Evolutionary conservation across 108 stramenopile genomes (phyloP).

Genomic region (Fragilaria radians): DNA sequence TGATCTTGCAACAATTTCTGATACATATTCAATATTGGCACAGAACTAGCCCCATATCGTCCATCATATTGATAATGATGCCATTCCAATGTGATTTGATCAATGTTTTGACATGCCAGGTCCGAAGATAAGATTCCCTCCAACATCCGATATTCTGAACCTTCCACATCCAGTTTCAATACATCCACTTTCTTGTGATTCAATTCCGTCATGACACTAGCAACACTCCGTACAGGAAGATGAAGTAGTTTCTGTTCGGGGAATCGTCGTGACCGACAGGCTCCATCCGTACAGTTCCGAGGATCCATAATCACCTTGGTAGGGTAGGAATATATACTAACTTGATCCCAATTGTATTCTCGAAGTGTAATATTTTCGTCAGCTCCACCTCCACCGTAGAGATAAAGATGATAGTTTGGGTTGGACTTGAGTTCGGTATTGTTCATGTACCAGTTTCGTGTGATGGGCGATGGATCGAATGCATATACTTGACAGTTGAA

Average conservation of each 20-base stretch:
- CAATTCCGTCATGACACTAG: not conserved
- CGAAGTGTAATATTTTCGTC: slow-evolving; percentile 8
- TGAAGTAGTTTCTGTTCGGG: not conserved
- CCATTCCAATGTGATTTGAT: slow-evolving; percentile 19
- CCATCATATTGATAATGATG: slow-evolving; percentile 12
- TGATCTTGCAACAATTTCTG: slow-evolving; percentile 7
- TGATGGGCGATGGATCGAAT: slow-evolving; percentile 17
- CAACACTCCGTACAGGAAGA: not conserved
- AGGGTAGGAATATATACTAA: slow-evolving; percentile 3
- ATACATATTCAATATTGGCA: slow-evolving; percentile 10
- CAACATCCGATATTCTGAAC: slow-evolving; percentile 18
- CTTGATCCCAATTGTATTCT: slow-evolving; percentile 19
- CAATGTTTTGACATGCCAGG: slow-evolving; percentile 3
- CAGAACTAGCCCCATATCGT: slow-evolving; percentile 10
- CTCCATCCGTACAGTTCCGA: not conserved
- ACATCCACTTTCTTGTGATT: slow-evolving; percentile 13
- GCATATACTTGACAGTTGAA: slow-evolving; percentile 10
- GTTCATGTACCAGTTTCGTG: slow-evolving; percentile 7
- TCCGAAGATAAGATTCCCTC: slow-evolving; percentile 5
- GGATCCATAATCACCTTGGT: not conserved
- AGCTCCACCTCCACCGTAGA: slow-evolving; percentile 13
- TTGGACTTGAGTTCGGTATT: not conserved
- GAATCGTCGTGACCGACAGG: not conserved
- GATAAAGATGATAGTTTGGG: slow-evolving; percentile 6
- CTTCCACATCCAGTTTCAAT: slow-evolving; percentile 19